A percentile compares a stretch with the other conserved stretches of the same genome.
Evolutionary conservation across 805 yeast genomes (phyloP).

Genomic region (Candida loeiensis): DNA sequence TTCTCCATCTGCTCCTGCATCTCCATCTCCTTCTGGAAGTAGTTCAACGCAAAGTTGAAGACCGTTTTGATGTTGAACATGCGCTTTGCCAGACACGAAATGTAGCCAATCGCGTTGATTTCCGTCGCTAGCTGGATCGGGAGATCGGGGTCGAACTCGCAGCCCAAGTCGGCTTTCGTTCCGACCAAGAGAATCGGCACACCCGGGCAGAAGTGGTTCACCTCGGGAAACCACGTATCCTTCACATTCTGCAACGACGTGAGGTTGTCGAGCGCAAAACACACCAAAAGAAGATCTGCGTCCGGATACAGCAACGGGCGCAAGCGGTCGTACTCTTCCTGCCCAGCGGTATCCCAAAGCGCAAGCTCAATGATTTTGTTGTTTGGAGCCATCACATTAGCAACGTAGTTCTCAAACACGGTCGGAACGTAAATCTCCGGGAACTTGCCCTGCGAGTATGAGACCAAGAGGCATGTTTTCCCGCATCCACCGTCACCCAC

Average conservation of each 20-base stretch:
- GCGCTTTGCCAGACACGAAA: slow-evolving; percentile 76
- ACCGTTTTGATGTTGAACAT: slow-evolving; percentile 64
- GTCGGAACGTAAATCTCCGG: slow-evolving; percentile 79
- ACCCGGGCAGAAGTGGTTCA: slow-evolving; percentile 75
- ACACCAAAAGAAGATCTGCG: slow-evolving; percentile 68
- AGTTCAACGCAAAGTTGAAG: slow-evolving; percentile 57
- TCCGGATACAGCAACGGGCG: slow-evolving; percentile 80
- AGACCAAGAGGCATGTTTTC: slow-evolving; percentile 71
- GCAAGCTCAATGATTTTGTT: slow-evolving; percentile 79
- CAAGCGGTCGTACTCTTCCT: slow-evolving; percentile 78
- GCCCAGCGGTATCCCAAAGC: slow-evolving; percentile 89
- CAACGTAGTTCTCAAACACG: slow-evolving; percentile 74
- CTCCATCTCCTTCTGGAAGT: slow-evolving; percentile 38
- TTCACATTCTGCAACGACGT: slow-evolving; percentile 67
- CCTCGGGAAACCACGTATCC: slow-evolving; percentile 88
- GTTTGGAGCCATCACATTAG: slow-evolving; percentile 62
- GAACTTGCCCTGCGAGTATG: slow-evolving; percentile 66
- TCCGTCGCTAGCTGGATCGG: slow-evolving; percentile 54
- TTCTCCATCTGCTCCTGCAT: slow-evolving; percentile 36
- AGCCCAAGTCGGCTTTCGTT: slow-evolving; percentile 62
- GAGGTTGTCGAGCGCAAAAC: slow-evolving; percentile 65
- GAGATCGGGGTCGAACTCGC: slow-evolving; percentile 39
- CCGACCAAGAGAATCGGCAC: slow-evolving; percentile 81
- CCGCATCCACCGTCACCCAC: slow-evolving; percentile 93
- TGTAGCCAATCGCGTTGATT: slow-evolving; percentile 66